Percentiles rank a stretch among this genome's conserved stretches.
These are phyloP conservation scores for Gossypium arboreum DNA, from an alignment of 345 rosid species.

Conservation along the genomic window DNA sequence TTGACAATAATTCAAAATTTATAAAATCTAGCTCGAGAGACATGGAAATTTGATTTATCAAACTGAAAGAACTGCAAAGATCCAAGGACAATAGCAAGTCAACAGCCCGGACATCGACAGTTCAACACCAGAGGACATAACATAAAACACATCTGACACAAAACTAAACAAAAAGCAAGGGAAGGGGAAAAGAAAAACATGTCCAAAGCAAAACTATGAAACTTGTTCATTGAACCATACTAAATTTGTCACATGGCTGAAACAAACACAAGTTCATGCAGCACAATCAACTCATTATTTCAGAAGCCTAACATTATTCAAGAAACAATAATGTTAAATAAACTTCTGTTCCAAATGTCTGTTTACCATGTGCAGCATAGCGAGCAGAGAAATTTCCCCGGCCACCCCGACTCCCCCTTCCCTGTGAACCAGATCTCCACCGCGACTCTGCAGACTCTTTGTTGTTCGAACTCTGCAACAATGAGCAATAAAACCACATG, in stretches of 20 bases:
- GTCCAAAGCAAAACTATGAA: neutral
- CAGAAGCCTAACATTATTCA: neutral
- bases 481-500: slow-evolving; percentile 1
- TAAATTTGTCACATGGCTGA: slow-evolving; percentile 13
- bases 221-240: neutral
- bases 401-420: slow-evolving; percentile 61
- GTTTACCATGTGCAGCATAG: slow-evolving; percentile 54
- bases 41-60: neutral
- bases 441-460: slow-evolving; percentile 68
- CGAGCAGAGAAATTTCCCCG: slow-evolving; percentile 49
- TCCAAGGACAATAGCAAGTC: neutral
- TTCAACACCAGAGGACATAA: neutral
- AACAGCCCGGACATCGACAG: neutral
- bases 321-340: slow-evolving; percentile 1
- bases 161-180: neutral
- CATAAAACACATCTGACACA: neutral
- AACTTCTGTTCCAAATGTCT: slow-evolving; percentile 1
- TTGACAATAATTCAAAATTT: slow-evolving; percentile 16
- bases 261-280: slow-evolving; percentile 13
- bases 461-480: slow-evolving; percentile 49
- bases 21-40: neutral
- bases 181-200: neutral
- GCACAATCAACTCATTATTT: slow-evolving; percentile 10
- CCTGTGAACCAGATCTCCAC: slow-evolving; percentile 61
- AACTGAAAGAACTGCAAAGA: neutral